phyloP scores from a whole-genome alignment of 2,329 filamentous ascomycete genomes.

The Orbilia javanica region DNA sequence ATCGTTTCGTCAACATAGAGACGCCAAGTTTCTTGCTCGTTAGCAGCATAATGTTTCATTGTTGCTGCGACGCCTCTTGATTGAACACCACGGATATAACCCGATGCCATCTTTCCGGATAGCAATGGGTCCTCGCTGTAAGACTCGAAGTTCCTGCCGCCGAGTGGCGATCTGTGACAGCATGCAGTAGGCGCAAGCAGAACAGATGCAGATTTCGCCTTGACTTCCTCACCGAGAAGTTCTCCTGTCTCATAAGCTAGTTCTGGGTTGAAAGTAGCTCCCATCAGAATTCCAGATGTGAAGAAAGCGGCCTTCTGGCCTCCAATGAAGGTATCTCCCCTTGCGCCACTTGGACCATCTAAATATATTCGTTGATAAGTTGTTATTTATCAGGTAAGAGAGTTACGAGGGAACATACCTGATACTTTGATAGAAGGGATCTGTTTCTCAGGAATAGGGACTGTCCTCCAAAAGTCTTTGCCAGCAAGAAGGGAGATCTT shows the following conservation, averaged over 20 bases:
- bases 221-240: slow-evolving; percentile 62
- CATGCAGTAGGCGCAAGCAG: slow-evolving; percentile 74
- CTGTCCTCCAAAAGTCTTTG: slow-evolving; percentile 76
- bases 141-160: slow-evolving; percentile 88
- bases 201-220: slow-evolving; percentile 67
- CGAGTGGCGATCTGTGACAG: slow-evolving; percentile 84
- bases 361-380: slow-evolving; percentile 44
- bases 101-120: slow-evolving; percentile 76
- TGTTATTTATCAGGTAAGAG: not conserved
- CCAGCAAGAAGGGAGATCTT: slow-evolving; percentile 60
- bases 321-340: slow-evolving; percentile 60
- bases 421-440: slow-evolving; percentile 58
- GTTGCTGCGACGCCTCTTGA: slow-evolving; percentile 76
- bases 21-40: slow-evolving; percentile 78
- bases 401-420: slow-evolving; percentile 10
- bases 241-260: slow-evolving; percentile 62
- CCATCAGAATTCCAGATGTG: slow-evolving; percentile 61
- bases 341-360: slow-evolving; percentile 61
- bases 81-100: slow-evolving; percentile 74
- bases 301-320: slow-evolving; percentile 59
- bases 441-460: slow-evolving; percentile 69
- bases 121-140: slow-evolving; percentile 80
- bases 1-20: slow-evolving; percentile 75
- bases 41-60: slow-evolving; percentile 81
- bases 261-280: slow-evolving; percentile 62